Conservation (phyloP, 768 basidiomycete species). For the Glaciozyma antarctica region DNA sequence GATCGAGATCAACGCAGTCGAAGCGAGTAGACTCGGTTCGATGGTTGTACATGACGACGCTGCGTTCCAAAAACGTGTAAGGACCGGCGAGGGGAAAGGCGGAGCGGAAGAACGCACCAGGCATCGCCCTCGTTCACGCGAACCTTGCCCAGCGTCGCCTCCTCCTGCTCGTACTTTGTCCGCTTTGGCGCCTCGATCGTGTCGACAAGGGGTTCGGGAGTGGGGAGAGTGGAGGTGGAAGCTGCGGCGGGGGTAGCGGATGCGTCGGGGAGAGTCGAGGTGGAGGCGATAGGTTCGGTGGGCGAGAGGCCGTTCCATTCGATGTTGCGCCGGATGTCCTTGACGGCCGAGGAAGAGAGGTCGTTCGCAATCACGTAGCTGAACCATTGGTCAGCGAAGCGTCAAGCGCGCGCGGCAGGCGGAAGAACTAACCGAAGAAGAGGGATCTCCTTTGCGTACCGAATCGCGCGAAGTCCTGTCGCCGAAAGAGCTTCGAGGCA, state of each 20-base stretch:
- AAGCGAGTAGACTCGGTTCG: slow-evolving; percentile 63
- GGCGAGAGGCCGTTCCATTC: slow-evolving; percentile 59
- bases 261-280: background rate
- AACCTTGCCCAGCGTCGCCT: slow-evolving; percentile 48
- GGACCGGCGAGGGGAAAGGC: too few relatives aligned
- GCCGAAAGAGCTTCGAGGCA: slow-evolving; percentile 91
- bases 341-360: slow-evolving; percentile 67
- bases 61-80: slow-evolving; percentile 36
- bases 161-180: slow-evolving; percentile 18
- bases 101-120: slow-evolving; percentile 49
- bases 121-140: slow-evolving; percentile 87
- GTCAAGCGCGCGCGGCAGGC: too few relatives aligned
- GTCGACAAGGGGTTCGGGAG: too few relatives aligned
- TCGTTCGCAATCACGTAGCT: slow-evolving; percentile 95
- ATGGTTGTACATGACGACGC: slow-evolving; percentile 82
- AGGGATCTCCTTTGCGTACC: slow-evolving; percentile 95
- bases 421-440: slow-evolving; percentile 59
- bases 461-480: slow-evolving; percentile 87
- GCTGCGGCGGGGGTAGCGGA: background rate
- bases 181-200: too few relatives aligned
- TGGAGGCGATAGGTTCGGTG: background rate
- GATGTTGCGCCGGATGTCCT: slow-evolving; percentile 77
- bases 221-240: too few relatives aligned
- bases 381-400: background rate
- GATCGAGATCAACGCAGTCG: slow-evolving; percentile 94